phyloP scores from a whole-genome alignment of 495 filamentous ascomycete genomes.

The Saxophila tyrrhenica region DNA sequence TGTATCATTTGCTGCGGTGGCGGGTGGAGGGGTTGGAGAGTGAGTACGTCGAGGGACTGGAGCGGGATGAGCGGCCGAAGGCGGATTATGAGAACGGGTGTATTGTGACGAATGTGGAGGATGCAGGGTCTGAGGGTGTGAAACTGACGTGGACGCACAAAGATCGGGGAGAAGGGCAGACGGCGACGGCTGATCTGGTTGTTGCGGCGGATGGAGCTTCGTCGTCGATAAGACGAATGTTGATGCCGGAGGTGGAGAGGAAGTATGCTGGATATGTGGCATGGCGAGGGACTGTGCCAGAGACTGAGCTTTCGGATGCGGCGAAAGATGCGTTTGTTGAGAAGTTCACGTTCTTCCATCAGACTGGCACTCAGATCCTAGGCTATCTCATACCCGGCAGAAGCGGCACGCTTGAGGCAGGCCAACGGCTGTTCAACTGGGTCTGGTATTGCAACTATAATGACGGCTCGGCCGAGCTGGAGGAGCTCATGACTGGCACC shows the following conservation, averaged over 20 bases:
- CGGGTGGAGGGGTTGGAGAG: slow-evolving; percentile 43
- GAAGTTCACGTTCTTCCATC: slow-evolving; percentile 37
- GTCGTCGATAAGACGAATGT: slow-evolving; percentile 40
- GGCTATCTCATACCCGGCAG: slow-evolving; percentile 44
- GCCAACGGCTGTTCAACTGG: slow-evolving; percentile 42
- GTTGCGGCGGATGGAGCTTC: slow-evolving; percentile 46
- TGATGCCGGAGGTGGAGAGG: slow-evolving; percentile 35
- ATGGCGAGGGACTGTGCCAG: slow-evolving; percentile 40
- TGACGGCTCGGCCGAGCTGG: slow-evolving; percentile 15
- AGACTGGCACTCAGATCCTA: slow-evolving; percentile 33
- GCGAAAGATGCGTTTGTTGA: slow-evolving; percentile 23
- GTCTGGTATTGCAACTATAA: slow-evolving; percentile 48
- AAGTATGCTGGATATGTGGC: slow-evolving; percentile 47
- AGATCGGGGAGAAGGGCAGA: slow-evolving; percentile 27
- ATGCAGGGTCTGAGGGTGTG: slow-evolving; percentile 26
- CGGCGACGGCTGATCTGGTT: slow-evolving; percentile 36
- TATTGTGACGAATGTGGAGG: slow-evolving; percentile 34
- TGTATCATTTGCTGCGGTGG: slow-evolving; percentile 43
- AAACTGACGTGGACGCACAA: slow-evolving; percentile 6
- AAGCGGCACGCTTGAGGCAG: slow-evolving; percentile 36
- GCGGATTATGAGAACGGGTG: slow-evolving; percentile 38
- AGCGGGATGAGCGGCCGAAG: slow-evolving; percentile 28
- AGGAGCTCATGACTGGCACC: slow-evolving; percentile 19
- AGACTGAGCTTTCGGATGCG: slow-evolving; percentile 29
- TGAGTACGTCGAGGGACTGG: slow-evolving; percentile 34